These are phyloP conservation scores for Leishmania arabica DNA, from an alignment of 208 protist species.

Conservation along the genomic window DNA sequence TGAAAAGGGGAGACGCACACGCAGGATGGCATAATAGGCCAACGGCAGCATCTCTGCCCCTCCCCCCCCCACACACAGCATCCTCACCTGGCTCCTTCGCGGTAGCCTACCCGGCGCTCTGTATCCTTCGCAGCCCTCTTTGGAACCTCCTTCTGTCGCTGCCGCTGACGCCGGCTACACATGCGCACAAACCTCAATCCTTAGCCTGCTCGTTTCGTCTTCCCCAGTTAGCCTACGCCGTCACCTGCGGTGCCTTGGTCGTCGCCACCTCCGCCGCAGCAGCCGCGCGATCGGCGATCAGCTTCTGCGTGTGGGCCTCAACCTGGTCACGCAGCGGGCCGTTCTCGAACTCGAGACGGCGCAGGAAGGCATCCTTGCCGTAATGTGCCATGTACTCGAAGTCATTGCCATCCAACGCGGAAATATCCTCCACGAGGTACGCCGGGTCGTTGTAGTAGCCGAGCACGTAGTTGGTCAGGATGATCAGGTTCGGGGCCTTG, in stretches of 20 bases:
- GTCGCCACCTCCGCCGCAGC: slow-evolving; percentile 40
- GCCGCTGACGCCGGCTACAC: not conserved
- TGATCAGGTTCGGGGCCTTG: slow-evolving; percentile 90
- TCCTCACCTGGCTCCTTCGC: not conserved
- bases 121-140: not conserved
- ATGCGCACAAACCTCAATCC: not conserved
- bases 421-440: slow-evolving; percentile 87
- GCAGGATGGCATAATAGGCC: not conserved
- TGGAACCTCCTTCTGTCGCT: not conserved
- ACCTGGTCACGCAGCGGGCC: slow-evolving; percentile 92
- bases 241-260: slow-evolving; percentile 26
- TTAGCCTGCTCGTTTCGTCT: not conserved
- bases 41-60: not conserved
- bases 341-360: slow-evolving; percentile 94
- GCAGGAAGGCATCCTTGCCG: slow-evolving; percentile 92
- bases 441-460: slow-evolving; percentile 94
- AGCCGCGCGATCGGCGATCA: slow-evolving; percentile 75
- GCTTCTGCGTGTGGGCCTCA: slow-evolving; percentile 87
- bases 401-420: slow-evolving; percentile 90
- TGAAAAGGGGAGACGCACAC: not conserved
- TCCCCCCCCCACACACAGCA: not conserved
- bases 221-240: slow-evolving; percentile 9
- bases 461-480: slow-evolving; percentile 87
- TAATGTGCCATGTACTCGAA: slow-evolving; percentile 87
- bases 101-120: not conserved